Conservation (phyloP, 345 rosid genomes). For the Eucalyptus dawsonii region DNA sequence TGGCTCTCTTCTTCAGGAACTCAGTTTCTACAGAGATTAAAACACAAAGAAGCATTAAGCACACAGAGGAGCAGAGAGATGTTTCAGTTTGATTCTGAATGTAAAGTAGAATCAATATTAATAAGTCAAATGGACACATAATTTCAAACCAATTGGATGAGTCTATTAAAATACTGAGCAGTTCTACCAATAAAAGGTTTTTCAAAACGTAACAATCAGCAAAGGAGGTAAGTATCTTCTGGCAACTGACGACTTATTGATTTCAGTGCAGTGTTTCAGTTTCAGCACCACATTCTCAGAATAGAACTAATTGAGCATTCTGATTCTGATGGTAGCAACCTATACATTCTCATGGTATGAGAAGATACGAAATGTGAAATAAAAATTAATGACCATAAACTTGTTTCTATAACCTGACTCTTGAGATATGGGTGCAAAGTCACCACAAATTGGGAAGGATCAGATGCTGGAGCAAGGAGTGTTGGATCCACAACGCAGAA, state of each 20-base stretch:
- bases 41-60: not conserved
- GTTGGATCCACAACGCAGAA: slow-evolving; percentile 93
- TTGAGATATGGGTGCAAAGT: slow-evolving; percentile 95
- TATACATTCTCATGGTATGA: not conserved
- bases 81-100: not conserved
- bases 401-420: slow-evolving; percentile 48
- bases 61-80: not conserved
- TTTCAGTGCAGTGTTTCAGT: not conserved
- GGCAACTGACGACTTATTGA: not conserved
- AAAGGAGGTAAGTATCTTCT: not conserved
- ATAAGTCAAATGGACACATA: not conserved
- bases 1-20: not conserved
- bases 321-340: not conserved
- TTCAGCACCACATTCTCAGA: not conserved
- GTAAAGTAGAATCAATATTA: not conserved
- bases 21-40: not conserved
- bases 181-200: not conserved
- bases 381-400: not conserved
- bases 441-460: slow-evolving; percentile 87
- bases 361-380: not conserved
- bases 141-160: not conserved
- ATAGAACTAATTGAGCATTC: not conserved
- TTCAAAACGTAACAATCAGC: not conserved
- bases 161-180: not conserved
- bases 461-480: slow-evolving; percentile 83